Evolutionary conservation across 129 eudicot genomes (phyloP).

Genomic region (Saussurea involucrata): DNA sequence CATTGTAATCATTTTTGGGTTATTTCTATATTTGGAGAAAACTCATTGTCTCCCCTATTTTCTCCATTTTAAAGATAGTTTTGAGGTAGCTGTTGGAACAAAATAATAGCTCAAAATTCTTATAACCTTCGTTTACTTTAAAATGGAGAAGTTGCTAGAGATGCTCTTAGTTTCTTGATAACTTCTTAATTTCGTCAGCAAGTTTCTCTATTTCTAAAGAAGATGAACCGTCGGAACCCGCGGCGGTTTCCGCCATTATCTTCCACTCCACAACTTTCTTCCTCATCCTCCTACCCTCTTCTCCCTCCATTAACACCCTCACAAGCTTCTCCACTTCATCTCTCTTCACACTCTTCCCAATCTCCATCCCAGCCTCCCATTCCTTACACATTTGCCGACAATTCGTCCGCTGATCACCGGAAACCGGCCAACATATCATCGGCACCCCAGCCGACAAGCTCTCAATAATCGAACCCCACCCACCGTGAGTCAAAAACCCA

Average conservation of each 20-base stretch:
- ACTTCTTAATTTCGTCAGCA: background rate
- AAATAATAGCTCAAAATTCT: too few species aligned
- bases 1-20: too few species aligned
- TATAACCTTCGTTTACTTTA: too few species aligned
- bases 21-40: too few species aligned
- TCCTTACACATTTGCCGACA: conserved; percentile 28
- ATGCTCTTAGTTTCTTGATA: background rate
- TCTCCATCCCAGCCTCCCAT: conserved; percentile 32
- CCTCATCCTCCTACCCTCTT: conserved; percentile 18
- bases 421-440: conserved; percentile 37
- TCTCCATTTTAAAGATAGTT: too few species aligned
- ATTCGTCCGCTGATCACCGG: conserved; percentile 17
- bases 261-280: conserved; percentile 34
- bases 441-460: conserved; percentile 40
- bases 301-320: conserved; percentile 26
- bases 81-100: too few species aligned
- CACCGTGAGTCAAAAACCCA: conserved; percentile 40
- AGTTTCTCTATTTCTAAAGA: conserved; percentile 14
- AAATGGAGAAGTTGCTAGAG: too few species aligned
- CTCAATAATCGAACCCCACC: conserved; percentile 41
- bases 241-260: conserved; percentile 9
- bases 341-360: conserved; percentile 17
- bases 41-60: too few species aligned
- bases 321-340: conserved; percentile 28
- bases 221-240: conserved; percentile 15